A percentile compares a stretch with the other conserved stretches of the same genome.
Evolutionary conservation across 208 protist species (phyloP).

Genomic region (Phytomonas sp.): DNA sequence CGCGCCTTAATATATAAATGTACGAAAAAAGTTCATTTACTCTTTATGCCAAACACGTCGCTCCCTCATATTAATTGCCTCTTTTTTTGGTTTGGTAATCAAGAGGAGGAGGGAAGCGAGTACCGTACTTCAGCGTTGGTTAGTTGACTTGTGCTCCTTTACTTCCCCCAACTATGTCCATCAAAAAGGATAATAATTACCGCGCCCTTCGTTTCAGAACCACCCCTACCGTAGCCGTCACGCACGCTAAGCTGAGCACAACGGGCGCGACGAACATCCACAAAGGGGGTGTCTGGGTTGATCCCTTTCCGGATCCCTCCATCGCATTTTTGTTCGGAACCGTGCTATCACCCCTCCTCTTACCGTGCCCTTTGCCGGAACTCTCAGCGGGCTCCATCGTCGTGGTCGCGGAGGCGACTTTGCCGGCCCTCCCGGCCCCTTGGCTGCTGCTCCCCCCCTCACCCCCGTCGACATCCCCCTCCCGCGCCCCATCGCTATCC

Average conservation of each 20-base stretch:
- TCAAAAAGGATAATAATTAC: conserved; percentile 4
- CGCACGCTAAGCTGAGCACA: conserved; percentile 18
- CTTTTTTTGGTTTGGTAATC: not conserved
- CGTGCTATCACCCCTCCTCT: not conserved
- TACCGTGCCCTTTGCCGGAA: not conserved
- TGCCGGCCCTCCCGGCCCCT: not conserved
- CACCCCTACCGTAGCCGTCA: conserved; percentile 17
- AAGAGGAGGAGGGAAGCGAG: not conserved
- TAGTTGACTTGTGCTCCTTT: not conserved
- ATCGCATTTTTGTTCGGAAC: not conserved
- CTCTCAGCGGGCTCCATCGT: not conserved
- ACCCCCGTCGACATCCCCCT: not conserved
- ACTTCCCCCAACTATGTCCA: not conserved
- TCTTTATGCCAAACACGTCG: not conserved
- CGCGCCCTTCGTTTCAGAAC: conserved; percentile 19
- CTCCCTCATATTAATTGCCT: not conserved
- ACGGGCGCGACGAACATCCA: conserved; percentile 23
- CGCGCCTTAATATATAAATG: not conserved
- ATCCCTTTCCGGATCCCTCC: not conserved
- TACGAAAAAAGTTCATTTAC: not conserved
- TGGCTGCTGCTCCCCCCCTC: conserved; percentile 5
- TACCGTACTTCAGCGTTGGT: not conserved
- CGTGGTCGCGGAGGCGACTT: not conserved
- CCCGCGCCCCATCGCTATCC: conserved; percentile 1
- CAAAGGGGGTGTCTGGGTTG: not conserved